Evolutionary conservation across 306 rosid genomes (phyloP), one percentile per base, ranked within the genome.

Genomic region (Gastrolobium villosum): DNA sequence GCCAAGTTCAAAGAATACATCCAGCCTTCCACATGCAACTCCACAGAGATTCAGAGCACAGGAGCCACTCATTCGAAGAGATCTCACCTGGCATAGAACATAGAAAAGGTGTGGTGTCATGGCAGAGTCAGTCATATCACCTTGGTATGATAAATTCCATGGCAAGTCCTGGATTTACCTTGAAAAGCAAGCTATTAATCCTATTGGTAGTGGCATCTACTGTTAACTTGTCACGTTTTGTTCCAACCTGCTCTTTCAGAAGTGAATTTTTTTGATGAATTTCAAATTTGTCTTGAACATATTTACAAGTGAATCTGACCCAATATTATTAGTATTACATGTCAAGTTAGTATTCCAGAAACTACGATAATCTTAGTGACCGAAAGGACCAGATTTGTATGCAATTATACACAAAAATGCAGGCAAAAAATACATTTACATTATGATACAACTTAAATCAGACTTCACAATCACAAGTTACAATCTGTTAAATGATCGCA

Each of bases 21-120:
- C 98, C 39, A 96, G 80, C 86, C 99, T 93, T 86, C 99, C 98
- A 70, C 98, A 90, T 50, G 99, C 99, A 53, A 96, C 64, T 78
- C 97, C 99, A 89, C 99, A 96, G 48, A 96, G 98, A 85, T 91
- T 84, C 89, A 96, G 74, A 44, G 99, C 99, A 76, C 97, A 93
- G 1, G 98, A 96, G 80, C 99, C 99, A 87, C 86, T 77, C 89
- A 91, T 91, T 75, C 98, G 87, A 66, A 96, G 74, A 70, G 98
- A 91, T 77, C 99, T 91, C 93, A 96, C 99, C 99, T 96, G 87
- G 63, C 52, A 84, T 5, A 74, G 72, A 46, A 66, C 52, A 84
- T 5, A 74, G 72, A 46, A 66, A 78, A 64, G 41, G 59, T 44
- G 5, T 43, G 70, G 65, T 49, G 65, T 49, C 65, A 81, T 10